Base-by-base conservation (phyloP, 2,329 filamentous ascomycete genomes). In the Phaeosphaeriaceae sp. region DNA sequence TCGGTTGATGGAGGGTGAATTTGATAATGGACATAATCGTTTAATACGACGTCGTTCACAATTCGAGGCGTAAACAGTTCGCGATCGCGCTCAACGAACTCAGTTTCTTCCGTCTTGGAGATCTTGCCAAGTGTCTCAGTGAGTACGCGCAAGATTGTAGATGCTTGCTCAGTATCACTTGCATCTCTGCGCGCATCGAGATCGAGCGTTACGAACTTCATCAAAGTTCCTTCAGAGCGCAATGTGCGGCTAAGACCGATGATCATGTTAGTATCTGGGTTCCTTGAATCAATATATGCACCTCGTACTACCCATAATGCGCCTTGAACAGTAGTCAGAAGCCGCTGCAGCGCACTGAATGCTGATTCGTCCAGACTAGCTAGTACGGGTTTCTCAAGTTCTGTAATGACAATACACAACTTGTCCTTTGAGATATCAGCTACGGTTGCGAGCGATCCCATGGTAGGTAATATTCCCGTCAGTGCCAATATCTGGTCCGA, bases 11-110 rank as follows among this genome's bases (percentile, higher is more conserved):
- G 47, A n/a, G 64, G 64, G 20, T 56, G 36, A 6, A 52, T 40
- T 35, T 58, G 50, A 13, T 59, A 48, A 41, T 66, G 46, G 1
- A 67, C 59, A 28, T 60, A 66, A 7, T 59, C 47, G 34, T 67
- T 67, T 52, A 64, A 42, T 12, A 38, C 41, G 0, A 48, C 37
- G 43, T 67, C 63, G 21, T 61, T 54, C 11, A 56, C 21, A n/a
- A 58, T 46, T 2, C 57, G 50, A 21, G 57, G 57, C 4, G 50
- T 56, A 7, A 46, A 41, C 15, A 60, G 4, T 2, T 28, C 28
- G 2, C 49, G 45, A 15, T 44, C 41, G 5, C 34, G 40, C 17
- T 34, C 48, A 8, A 33, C 12, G 34, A 52, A 54, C 47, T 58
- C 52, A 7, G 37, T 50, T n/a, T 58, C 55, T 18, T 46, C 38